Base-by-base conservation (phyloP, 1,284 basidiomycete species). In the Ganoderma lingzhi region DNA sequence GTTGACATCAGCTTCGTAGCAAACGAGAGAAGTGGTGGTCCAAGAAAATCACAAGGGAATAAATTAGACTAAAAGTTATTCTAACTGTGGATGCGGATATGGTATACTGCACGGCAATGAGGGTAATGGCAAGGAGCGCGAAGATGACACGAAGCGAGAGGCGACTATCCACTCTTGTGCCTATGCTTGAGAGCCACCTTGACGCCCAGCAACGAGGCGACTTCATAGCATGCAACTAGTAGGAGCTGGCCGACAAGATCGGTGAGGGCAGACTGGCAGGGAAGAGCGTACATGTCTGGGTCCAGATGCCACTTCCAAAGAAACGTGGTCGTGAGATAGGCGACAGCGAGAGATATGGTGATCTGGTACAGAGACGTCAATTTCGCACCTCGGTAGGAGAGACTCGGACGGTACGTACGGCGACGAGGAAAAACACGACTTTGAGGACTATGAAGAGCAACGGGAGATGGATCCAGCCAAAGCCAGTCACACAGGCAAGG, bases 251-350 rank as follows among this genome's bases (percentile, higher is more conserved):
- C 96, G n/a, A 95, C 81, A 61, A 98, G 90, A 79, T 99, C 97
- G 82, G 98, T 92, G 45, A 96, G 79, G 0, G 96, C 93, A 1
- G 94, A 96, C 73, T 98, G 95, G 48, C 97, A 89, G 2, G 97
- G 97, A 23, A 99, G 83, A 2, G 96, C 96, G 80, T 98, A 98
- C 81, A 94, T 93, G 80, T 98, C 96, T 14, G 97, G 97, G 79
- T 99, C 97, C 61, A 93, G 87, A 48, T 91, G 86, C 68, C 85
- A 88, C 30, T 87, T 88, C 96, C 96, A 98, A 51, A 98, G 87
- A 77, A 91, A 89, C 58, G 90, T 82, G 0, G 96, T 97, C 42
- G 97, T 84, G 12, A 80, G 76, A 64, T 88, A 89, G 0, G 94
- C 94, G 32, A 94, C 79, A 41, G 86, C 55, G 6, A 98, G 85